These are phyloP conservation scores for Pythium aphanidermatum DNA, from an alignment of 352 stramenopile species.

Conservation along the genomic window DNA sequence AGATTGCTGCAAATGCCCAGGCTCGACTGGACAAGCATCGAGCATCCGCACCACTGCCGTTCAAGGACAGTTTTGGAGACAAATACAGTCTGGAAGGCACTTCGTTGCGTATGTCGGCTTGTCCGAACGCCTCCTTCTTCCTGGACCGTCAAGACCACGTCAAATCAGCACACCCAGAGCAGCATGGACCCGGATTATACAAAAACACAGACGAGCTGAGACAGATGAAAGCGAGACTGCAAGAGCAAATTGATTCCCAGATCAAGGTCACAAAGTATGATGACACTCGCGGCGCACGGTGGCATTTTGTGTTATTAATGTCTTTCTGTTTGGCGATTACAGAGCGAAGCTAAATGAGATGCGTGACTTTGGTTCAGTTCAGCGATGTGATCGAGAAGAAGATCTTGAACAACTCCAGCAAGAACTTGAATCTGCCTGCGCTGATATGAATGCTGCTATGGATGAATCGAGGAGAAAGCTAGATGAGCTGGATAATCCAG, in stretches of 20 bases:
- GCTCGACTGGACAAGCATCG: slow-evolving; percentile 25
- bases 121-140: slow-evolving; percentile 12
- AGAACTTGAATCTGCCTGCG: slow-evolving; percentile 8
- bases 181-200: neutral
- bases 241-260: slow-evolving; percentile 36
- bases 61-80: too few relatives aligned
- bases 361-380: slow-evolving; percentile 9
- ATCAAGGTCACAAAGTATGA: slow-evolving; percentile 45
- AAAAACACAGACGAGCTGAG: slow-evolving; percentile 33
- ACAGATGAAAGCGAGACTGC: slow-evolving; percentile 30
- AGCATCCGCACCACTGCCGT: neutral
- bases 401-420: slow-evolving; percentile 18
- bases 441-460: slow-evolving; percentile 24
- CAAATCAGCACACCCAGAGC: neutral
- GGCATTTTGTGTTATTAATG: too few relatives aligned
- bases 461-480: slow-evolving; percentile 17
- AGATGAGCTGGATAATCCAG: slow-evolving; percentile 1
- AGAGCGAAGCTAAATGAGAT: slow-evolving; percentile 37
- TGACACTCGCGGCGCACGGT: too few relatives aligned
- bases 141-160: slow-evolving; percentile 6
- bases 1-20: slow-evolving; percentile 33
- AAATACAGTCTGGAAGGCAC: too few relatives aligned
- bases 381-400: slow-evolving; percentile 13
- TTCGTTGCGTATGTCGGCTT: neutral
- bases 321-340: too few relatives aligned